These are phyloP conservation scores for Hibiscus mutabilis DNA, from an alignment of 345 rosid genomes.

Conservation along the genomic window DNA sequence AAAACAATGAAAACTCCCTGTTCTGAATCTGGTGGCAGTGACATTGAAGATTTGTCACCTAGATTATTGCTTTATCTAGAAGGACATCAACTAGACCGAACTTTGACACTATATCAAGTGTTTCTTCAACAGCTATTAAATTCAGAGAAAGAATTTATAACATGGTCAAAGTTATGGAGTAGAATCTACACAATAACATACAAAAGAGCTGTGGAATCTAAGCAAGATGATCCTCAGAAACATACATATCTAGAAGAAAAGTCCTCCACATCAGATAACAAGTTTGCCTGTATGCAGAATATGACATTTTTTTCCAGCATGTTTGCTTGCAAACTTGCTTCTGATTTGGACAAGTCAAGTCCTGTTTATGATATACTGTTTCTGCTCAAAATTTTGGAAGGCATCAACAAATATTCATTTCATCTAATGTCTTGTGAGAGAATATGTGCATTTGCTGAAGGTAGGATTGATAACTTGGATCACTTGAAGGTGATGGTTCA, in stretches of 20 bases:
- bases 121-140: constrained; percentile 60
- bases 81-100: constrained; percentile 51
- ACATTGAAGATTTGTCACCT: constrained; percentile 24
- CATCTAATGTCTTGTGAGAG: constrained; percentile 60
- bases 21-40: constrained; percentile 25
- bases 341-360: constrained; percentile 43
- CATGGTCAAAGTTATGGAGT: constrained; percentile 52
- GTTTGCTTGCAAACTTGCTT: constrained; percentile 45
- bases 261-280: constrained; percentile 20
- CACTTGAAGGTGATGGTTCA: constrained; percentile 40
- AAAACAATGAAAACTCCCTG: constrained; percentile 13
- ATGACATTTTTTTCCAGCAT: constrained; percentile 43
- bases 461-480: constrained; percentile 54
- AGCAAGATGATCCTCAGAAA: constrained; percentile 20
- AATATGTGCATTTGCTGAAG: constrained; percentile 57
- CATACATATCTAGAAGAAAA: constrained; percentile 15
- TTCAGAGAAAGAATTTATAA: constrained; percentile 43
- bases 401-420: constrained; percentile 56
- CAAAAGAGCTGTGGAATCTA: constrained; percentile 35
- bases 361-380: constrained; percentile 56
- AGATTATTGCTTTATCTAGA: constrained; percentile 59
- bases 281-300: constrained; percentile 17
- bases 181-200: constrained; percentile 56
- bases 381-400: constrained; percentile 73
- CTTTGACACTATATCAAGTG: constrained; percentile 66